Conservation (phyloP, 805 yeast species). For the Hanseniaspora jakobsenii region DNA sequence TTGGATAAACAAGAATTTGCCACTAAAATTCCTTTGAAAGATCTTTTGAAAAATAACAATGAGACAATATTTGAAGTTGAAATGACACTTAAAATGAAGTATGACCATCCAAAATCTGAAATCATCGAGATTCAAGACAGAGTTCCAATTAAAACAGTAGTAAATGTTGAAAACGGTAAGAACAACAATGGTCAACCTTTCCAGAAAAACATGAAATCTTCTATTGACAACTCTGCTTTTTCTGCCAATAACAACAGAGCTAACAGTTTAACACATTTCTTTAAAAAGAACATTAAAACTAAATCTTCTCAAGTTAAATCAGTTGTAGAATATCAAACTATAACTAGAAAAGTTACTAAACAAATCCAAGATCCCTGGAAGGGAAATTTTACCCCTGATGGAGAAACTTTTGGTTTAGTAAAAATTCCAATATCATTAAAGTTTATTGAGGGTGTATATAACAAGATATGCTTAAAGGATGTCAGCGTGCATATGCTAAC, state of each 20-base stretch:
- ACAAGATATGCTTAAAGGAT: neutral
- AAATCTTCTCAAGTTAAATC: slow-evolving; percentile 20
- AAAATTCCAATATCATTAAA: slow-evolving; percentile 21
- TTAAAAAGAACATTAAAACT: neutral
- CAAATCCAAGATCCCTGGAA: slow-evolving; percentile 48
- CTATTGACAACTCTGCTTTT: no score
- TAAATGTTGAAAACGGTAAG: no score
- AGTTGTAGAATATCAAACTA: slow-evolving; percentile 33
- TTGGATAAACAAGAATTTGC: slow-evolving; percentile 58
- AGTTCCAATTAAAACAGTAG: slow-evolving; percentile 36
- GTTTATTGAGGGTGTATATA: neutral
- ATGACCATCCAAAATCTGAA: slow-evolving; percentile 36
- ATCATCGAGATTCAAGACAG: slow-evolving; percentile 51
- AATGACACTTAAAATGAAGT: slow-evolving; percentile 59
- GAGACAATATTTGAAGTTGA: slow-evolving; percentile 45
- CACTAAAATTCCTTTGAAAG: slow-evolving; percentile 39
- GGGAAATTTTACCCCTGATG: slow-evolving; percentile 61
- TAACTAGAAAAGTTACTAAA: slow-evolving; percentile 31
- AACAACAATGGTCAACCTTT: no score
- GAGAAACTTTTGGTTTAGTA: slow-evolving; percentile 71
- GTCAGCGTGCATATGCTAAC: neutral
- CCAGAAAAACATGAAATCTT: no score
- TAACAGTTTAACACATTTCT: slow-evolving; percentile 9
- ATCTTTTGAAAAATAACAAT: slow-evolving; percentile 18
- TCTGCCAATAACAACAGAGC: slow-evolving; percentile 26